phyloP scores from a whole-genome alignment of 495 filamentous ascomycete genomes.

The Aspergillus heteromorphus region DNA sequence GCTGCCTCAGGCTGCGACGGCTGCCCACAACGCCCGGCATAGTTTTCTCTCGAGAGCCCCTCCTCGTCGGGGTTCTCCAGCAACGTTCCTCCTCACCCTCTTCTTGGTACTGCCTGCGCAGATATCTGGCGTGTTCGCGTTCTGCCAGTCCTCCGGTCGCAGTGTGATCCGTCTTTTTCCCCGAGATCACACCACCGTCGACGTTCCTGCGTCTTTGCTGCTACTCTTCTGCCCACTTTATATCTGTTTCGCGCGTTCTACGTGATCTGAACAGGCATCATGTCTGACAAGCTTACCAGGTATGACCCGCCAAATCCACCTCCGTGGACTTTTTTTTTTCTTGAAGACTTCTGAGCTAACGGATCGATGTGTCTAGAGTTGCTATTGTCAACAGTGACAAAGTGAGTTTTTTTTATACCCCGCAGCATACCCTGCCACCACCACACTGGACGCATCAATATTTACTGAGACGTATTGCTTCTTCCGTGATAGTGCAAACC shows the following conservation, averaged over 20 bases:
- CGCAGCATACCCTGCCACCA: constrained; percentile 22
- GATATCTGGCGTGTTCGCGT: constrained; percentile 14
- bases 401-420: constrained; percentile 49
- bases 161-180: constrained; percentile 6
- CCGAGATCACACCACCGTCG: not conserved
- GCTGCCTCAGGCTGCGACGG: constrained; percentile 17
- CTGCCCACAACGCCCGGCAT: constrained; percentile 26
- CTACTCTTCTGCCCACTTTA: not conserved
- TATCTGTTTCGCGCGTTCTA: constrained; percentile 13
- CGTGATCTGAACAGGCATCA: constrained; percentile 36
- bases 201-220: constrained; percentile 1
- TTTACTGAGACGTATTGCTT: constrained; percentile 28
- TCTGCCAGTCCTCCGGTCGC: constrained; percentile 14
- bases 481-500: constrained; percentile 72
- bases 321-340: not conserved
- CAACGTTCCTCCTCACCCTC: constrained; percentile 12
- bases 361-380: constrained; percentile 56
- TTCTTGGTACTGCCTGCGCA: constrained; percentile 13
- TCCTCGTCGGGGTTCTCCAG: constrained; percentile 17
- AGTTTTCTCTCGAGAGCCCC: constrained; percentile 27
- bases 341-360: constrained; percentile 3
- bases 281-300: constrained; percentile 87
- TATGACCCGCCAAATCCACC: constrained; percentile 28
- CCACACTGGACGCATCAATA: constrained; percentile 14
- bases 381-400: constrained; percentile 97